Conservation (phyloP, 257 asterid species). For the Anisodus acutangulus region DNA sequence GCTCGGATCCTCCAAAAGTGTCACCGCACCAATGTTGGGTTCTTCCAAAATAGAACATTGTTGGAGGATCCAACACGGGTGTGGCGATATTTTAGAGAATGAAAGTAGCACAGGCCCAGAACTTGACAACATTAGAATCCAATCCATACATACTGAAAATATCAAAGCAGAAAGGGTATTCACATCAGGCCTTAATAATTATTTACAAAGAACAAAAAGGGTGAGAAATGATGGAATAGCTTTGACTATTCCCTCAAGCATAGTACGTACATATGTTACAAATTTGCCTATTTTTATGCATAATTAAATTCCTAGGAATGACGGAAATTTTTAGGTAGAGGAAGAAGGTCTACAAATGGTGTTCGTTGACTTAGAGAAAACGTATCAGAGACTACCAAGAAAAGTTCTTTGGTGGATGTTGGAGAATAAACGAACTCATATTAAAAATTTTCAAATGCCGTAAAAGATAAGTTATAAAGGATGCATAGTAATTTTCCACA, state of each 20-base stretch:
- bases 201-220: not conserved
- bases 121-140: not conserved
- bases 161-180: not conserved
- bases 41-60: not conserved
- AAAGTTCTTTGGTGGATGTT: not conserved
- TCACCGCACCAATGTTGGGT: not conserved
- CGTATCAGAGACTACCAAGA: not conserved
- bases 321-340: not conserved
- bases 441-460: not conserved
- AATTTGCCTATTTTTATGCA: not conserved
- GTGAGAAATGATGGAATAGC: not conserved
- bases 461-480: not conserved
- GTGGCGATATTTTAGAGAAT: not conserved
- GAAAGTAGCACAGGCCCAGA: not conserved
- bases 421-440: not conserved
- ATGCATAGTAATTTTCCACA: not conserved
- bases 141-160: not conserved
- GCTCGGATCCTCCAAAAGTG: not conserved
- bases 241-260: constrained; percentile 13
- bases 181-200: not conserved
- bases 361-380: not conserved
- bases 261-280: not conserved
- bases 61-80: not conserved
- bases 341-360: not conserved
- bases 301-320: not conserved